Base-by-base conservation (phyloP, 331 rosid species). In the Quercus phellos region DNA sequence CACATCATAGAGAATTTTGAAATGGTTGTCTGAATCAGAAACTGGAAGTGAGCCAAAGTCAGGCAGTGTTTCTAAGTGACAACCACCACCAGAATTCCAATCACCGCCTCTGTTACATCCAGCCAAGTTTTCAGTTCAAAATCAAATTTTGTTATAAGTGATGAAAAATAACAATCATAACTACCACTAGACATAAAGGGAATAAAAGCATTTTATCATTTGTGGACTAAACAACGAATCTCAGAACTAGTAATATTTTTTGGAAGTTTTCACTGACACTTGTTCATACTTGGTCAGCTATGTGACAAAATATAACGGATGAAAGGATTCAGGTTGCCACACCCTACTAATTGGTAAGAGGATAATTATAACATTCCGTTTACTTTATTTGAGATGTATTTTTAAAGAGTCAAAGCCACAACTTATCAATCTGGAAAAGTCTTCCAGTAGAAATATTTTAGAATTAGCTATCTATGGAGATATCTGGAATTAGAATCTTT, bases 81-180 rank as follows among this genome's bases (percentile, higher is more conserved):
- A 94, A 76, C 98, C 97, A 42, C 96, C 96, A 55, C 97, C 98
- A 3, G 89, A 73, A 67, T 90, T 92, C 97, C 98, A 94, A 51
- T 85, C 87, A 51, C 98, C 96, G 17, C 92, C 98, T 70, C 98
- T 94, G 88, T 71, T 22, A 67, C 59, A 74, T 64, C 51, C 77
- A 84, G 14, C 58, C 42, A 74, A 81, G 68, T 68, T 21, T 53
- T 86, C 19, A 84, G 63, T 38, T 59, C 71, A 74, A 74, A 32
- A 60, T 70, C 80, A 73, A 77, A 17, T 35, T 51, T 35, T 72
- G 71, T 43, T 53, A 29, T 4, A 34, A 24, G 21, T 35, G 84
- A 19, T 54, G n/a, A 27, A 61, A 24, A 76, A 73, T 22, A 74
- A 59, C 53, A 10, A 43, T 14, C 51, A 55, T 4, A 51, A 24